Evolutionary conservation across 2,329 filamentous ascomycete species (phyloP).

Genomic region (Fusarium sterilihyphosum): DNA sequence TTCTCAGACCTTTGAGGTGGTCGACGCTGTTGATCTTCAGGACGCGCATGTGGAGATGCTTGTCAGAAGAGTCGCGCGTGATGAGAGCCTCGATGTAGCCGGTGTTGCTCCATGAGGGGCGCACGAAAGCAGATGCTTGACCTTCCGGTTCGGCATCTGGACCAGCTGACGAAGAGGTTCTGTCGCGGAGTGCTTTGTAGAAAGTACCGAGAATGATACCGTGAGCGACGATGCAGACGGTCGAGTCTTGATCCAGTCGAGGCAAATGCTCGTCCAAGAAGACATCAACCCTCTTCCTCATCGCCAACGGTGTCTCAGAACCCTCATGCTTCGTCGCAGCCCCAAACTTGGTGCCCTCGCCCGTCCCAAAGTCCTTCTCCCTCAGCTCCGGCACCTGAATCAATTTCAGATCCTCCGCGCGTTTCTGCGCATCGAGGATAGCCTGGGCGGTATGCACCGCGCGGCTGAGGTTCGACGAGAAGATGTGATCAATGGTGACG

Average conservation of each 20-base stretch:
- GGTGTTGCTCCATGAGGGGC: constrained; percentile 63
- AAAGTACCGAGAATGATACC: constrained; percentile 81
- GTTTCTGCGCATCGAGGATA: constrained; percentile 66
- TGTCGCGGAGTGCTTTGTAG: constrained; percentile 68
- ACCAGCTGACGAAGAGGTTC: constrained; percentile 52
- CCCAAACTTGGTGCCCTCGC: constrained; percentile 71
- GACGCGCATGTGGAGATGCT: constrained; percentile 55
- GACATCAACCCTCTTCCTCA: constrained; percentile 69
- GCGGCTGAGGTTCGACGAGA: constrained; percentile 81
- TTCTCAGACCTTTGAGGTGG: constrained; percentile 79
- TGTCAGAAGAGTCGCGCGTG: background rate
- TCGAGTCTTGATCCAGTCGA: constrained; percentile 44
- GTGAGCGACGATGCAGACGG: constrained; percentile 73
- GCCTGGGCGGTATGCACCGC: constrained; percentile 77
- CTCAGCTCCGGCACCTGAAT: constrained; percentile 60
- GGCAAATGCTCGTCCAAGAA: constrained; percentile 77
- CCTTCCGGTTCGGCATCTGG: constrained; percentile 18
- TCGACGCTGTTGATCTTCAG: constrained; percentile 73
- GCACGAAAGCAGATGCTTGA: constrained; percentile 19
- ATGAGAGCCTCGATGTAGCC: constrained; percentile 54
- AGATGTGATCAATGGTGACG: constrained; percentile 68
- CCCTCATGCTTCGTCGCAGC: constrained; percentile 53
- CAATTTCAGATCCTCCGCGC: constrained; percentile 27
- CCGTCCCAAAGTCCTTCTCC: constrained; percentile 79
- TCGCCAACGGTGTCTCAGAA: constrained; percentile 74